A percentile compares a stretch with the other conserved stretches of the same genome.
These are phyloP conservation scores for Phaseolus lunatus DNA, from an alignment of 306 rosid genomes.

Conservation along the genomic window DNA sequence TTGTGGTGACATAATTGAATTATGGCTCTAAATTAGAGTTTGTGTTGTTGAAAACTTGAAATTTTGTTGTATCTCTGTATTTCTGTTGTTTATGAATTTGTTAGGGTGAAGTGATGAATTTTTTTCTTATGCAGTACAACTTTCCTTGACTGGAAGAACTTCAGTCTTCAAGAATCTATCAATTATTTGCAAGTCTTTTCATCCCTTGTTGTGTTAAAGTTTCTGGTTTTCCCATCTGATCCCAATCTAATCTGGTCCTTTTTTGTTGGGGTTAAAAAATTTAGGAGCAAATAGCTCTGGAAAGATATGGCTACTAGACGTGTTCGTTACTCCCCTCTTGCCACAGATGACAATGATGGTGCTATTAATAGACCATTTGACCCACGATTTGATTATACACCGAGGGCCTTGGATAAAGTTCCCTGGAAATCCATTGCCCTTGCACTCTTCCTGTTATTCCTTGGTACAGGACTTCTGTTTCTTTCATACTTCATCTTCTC, in stretches of 20 bases:
- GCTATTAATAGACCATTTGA: slow-evolving; percentile 56
- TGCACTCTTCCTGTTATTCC: slow-evolving; percentile 79
- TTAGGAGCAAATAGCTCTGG: slow-evolving; percentile 15
- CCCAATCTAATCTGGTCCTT: slow-evolving; percentile 13
- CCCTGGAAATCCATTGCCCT: slow-evolving; percentile 96
- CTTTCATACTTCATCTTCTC: slow-evolving; percentile 84
- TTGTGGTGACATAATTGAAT: slow-evolving; percentile 4
- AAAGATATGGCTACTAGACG: slow-evolving; percentile 78
- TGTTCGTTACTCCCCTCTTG: slow-evolving; percentile 66
- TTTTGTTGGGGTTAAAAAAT: slow-evolving; percentile 22
- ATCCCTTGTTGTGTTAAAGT: slow-evolving; percentile 16
- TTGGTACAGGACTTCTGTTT: slow-evolving; percentile 77
- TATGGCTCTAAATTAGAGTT: slow-evolving; percentile 20
- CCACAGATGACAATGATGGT: slow-evolving; percentile 67
- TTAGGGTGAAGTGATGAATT: slow-evolving; percentile 18
- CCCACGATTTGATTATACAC: slow-evolving; percentile 89
- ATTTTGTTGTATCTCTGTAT: slow-evolving; percentile 10
- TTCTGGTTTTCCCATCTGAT: slow-evolving; percentile 26
- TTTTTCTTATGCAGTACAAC: slow-evolving; percentile 18
- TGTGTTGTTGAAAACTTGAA: not conserved
- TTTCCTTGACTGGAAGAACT: slow-evolving; percentile 18
- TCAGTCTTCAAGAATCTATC: slow-evolving; percentile 26
- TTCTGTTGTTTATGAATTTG: not conserved
- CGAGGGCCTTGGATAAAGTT: slow-evolving; percentile 76
- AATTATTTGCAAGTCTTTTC: slow-evolving; percentile 35